Conservation (phyloP, 345 rosid genomes). For the Lepidium didymum region DNA sequence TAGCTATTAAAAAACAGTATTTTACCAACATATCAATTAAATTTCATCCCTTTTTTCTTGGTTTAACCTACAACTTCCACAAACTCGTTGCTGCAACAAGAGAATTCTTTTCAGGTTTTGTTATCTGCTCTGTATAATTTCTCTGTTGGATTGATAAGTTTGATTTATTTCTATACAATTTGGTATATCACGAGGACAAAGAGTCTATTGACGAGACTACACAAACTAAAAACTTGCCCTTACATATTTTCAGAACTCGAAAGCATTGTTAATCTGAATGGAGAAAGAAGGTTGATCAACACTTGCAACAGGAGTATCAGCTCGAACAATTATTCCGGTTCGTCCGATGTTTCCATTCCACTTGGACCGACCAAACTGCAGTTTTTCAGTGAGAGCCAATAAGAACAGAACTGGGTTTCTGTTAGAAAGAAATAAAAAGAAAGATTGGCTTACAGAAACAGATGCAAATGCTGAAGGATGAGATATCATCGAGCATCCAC, state of each 20-base stretch:
- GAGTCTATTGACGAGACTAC: neutral
- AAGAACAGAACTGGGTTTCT: neutral
- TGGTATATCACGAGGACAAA: neutral
- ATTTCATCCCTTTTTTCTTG: neutral
- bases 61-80: neutral
- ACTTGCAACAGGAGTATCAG: conserved; percentile 57
- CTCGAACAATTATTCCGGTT: conserved; percentile 67
- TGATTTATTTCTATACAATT: conserved; percentile 17
- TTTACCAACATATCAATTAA: neutral
- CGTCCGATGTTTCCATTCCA: conserved; percentile 88
- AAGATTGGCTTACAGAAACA: conserved; percentile 45
- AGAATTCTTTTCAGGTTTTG: neutral
- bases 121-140: neutral
- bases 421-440: neutral
- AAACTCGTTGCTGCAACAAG: too few relatives aligned
- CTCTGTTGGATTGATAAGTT: neutral
- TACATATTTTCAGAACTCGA: conserved; percentile 57
- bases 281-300: conserved; percentile 66
- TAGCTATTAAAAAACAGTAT: neutral
- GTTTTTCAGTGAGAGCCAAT: neutral
- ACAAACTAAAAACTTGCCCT: neutral
- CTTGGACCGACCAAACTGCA: conserved; percentile 89
- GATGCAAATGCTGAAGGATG: conserved; percentile 83
- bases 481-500: conserved; percentile 52
- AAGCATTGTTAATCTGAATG: conserved; percentile 70